Evolutionary conservation across 768 basidiomycete species (phyloP), one percentile per base, ranked within the genome.

Genomic region (Serendipita vermifera): DNA sequence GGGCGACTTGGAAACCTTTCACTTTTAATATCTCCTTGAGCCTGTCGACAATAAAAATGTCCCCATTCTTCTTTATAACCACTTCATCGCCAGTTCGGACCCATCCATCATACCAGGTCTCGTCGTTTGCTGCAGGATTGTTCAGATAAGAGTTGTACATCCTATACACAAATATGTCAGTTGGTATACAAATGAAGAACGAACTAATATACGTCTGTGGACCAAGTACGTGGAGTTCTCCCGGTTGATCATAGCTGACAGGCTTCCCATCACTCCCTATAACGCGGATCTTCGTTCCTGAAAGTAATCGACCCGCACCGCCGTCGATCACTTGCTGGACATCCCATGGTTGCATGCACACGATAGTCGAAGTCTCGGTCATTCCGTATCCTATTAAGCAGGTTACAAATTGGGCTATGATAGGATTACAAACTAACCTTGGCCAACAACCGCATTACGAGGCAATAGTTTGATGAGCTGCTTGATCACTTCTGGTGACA

Each of bases 81-180:
- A 75, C 82, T 63, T 82, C 78, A 60, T 85, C 83, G 1, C 83
- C 85, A 0, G 84, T 85, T 54, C 71, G 73, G 2, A 85, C 71
- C 83, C 82, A 86, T 33, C 82, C 82, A 35, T 5, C 38, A 5
- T 20, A 6, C 36, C 7, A 51, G 5, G 60, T 60, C 62, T 55
- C 63, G 2, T 15, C 20, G 22, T 51, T 51, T 51, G 46, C 46
- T 29, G 24, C 27, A 4, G 46, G 46, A n/a, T 51, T 51, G 31
- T 51, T 51, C 20, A 51, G 29, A n/a, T 51, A 51, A 20, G 46
- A 20, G 29, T 51, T 51, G 29, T 51, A 51, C 27, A 51, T 51
- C 20, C 46, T 51, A 51, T 41, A n/a, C 9, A 7, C 15, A n/a
- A 7, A 51, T 51, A 20, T 26, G 17, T 29, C 24, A 14, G 14